Evolutionary conservation across 1,284 basidiomycete species (phyloP), one percentile per base, ranked within the genome.

Genomic region (Coniferiporia weirii): DNA sequence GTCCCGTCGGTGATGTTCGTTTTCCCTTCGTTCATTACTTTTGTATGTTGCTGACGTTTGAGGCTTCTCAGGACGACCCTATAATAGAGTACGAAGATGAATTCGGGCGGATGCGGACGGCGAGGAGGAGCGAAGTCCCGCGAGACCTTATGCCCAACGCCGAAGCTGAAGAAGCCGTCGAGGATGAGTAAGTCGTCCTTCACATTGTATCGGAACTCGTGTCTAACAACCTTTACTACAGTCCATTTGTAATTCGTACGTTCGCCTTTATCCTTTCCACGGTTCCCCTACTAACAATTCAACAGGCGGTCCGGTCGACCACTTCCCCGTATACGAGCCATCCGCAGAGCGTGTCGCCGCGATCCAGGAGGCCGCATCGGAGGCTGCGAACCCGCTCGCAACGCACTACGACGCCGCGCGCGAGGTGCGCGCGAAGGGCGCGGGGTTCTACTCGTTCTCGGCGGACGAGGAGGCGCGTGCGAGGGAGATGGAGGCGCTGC

Each of bases 381-480:
- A 97, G 66, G 84, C 84, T 17, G 79, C 84, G 55, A 87, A 84
- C 58, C 86, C 89, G 0, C 78, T 91, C 3, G 79, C 82, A 15
- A 74, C 81, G 15, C 93, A 95, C 69, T 98, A 94, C 70, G 91
- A 98, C 70, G 80, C 92, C 0, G 78, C 82, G 0, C 76, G 75
- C 54, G 95, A 99, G 71, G 84, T 89, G 9, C 88, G 95, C 7
- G 82, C 87, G n/a, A 87, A 87, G 67, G 95, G 91, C 36, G 94
- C 95, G 0, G 95, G 84, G 0, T 92, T 90, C 73, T 96, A 95
- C 70, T 85, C 90, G 67, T 95, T 98, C 71, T 90, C 91, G 2
- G 79, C 71, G 0, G 91, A 96, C 66, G 90, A 93, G 66, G 85
- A 88, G 60, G 81, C 79, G 34, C 80, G 95, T 36, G 72, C 73